Percentiles rank a stretch among this genome's conserved stretches.
These are phyloP conservation scores for Volvox reticuliferus DNA, from an alignment of 139 green algal genomes.

Conservation along the genomic window DNA sequence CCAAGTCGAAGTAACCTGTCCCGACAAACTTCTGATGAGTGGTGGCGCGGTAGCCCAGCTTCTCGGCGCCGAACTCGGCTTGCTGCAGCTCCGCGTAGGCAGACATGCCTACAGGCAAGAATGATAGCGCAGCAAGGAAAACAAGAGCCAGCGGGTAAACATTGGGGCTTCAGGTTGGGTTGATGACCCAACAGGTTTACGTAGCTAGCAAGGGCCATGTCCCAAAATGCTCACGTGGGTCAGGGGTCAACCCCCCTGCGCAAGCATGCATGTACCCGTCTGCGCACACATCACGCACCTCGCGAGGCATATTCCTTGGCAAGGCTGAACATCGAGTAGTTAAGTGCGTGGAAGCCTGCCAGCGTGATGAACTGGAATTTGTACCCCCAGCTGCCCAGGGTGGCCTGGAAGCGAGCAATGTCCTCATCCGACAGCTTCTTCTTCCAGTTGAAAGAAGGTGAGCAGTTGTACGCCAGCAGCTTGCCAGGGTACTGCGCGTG, in stretches of 20 bases:
- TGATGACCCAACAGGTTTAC: too few relatives aligned
- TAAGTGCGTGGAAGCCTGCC: slow-evolving; percentile 90
- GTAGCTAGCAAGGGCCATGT: too few relatives aligned
- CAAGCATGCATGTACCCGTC: too few relatives aligned
- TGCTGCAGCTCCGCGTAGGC: slow-evolving; percentile 87
- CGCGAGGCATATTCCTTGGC: slow-evolving; percentile 73
- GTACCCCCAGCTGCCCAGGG: slow-evolving; percentile 50
- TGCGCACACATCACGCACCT: slow-evolving; percentile 27
- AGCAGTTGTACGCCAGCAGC: slow-evolving; percentile 96
- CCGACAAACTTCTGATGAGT: slow-evolving; percentile 75
- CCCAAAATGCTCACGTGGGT: too few relatives aligned
- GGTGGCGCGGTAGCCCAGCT: slow-evolving; percentile 62
- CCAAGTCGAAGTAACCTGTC: slow-evolving; percentile 86
- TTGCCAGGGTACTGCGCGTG: slow-evolving; percentile 87
- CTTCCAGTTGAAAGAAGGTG: slow-evolving; percentile 95
- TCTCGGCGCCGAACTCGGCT: slow-evolving; percentile 80
- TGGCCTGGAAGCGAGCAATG: slow-evolving; percentile 82
- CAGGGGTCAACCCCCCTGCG: too few relatives aligned
- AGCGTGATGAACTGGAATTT: slow-evolving; percentile 90
- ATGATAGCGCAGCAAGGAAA: too few relatives aligned
- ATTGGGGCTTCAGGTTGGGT: too few relatives aligned
- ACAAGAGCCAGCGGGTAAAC: too few relatives aligned
- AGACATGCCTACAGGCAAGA: slow-evolving; percentile 68
- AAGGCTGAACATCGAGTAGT: slow-evolving; percentile 87
- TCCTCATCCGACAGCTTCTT: slow-evolving; percentile 78